These are phyloP conservation scores for Chlorella sp. DNA, from an alignment of 139 green algal species.

Conservation along the genomic window DNA sequence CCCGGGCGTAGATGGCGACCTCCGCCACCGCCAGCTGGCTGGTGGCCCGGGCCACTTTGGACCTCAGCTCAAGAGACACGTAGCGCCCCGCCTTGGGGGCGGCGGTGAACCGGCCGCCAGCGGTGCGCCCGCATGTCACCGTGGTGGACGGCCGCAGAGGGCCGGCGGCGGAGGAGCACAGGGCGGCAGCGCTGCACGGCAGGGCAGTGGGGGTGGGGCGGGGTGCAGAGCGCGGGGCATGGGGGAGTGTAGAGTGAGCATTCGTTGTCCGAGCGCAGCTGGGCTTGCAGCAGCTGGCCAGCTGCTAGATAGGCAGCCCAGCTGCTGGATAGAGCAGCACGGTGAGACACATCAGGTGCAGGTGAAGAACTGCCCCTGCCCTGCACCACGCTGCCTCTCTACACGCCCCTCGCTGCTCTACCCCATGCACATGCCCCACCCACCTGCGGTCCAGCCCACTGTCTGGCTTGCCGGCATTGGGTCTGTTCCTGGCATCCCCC, in stretches of 20 bases:
- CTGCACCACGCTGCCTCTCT: too few relatives aligned
- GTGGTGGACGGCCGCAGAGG: background rate
- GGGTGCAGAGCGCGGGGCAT: too few relatives aligned
- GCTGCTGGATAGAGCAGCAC: too few relatives aligned
- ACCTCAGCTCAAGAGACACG: background rate
- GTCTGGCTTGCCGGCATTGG: background rate
- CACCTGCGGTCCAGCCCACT: constrained; percentile 12
- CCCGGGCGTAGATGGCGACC: background rate
- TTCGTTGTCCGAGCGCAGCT: too few relatives aligned
- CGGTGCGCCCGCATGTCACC: background rate
- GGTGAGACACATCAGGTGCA: too few relatives aligned
- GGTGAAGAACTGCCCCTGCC: too few relatives aligned
- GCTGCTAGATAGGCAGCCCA: too few relatives aligned
- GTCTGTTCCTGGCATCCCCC: background rate
- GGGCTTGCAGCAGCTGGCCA: too few relatives aligned
- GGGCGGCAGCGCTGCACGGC: background rate
- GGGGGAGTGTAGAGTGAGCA: background rate
- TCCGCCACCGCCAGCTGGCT: background rate
- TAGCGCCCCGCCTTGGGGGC: background rate
- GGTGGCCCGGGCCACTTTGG: background rate
- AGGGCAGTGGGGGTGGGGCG: background rate
- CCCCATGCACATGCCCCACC: background rate
- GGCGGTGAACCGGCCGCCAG: background rate
- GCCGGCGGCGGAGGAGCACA: background rate
- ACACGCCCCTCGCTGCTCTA: too few relatives aligned